phyloP scores from a whole-genome alignment of 192 early-diverging fungal genomes.

The Coemansia erecta region DNA sequence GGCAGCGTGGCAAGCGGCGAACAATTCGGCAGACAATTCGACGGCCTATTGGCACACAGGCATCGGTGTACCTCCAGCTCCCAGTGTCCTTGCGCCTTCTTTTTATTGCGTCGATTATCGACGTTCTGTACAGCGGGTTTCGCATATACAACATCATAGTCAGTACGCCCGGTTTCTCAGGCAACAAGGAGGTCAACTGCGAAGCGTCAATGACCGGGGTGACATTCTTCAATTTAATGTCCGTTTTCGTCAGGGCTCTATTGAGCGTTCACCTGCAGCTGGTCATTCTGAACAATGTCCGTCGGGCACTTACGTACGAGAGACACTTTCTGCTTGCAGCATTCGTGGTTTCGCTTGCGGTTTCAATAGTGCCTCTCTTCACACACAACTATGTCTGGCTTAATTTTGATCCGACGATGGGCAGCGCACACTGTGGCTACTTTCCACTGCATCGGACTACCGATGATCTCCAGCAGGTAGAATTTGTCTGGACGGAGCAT shows the following conservation, averaged over 20 bases:
- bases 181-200: slow-evolving; percentile 36
- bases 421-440: slow-evolving; percentile 42
- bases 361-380: slow-evolving; percentile 28
- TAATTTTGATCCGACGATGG: slow-evolving; percentile 32
- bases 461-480: neutral
- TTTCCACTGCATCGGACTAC: slow-evolving; percentile 31
- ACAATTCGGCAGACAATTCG: slow-evolving; percentile 27
- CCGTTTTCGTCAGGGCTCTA: slow-evolving; percentile 46
- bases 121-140: slow-evolving; percentile 43
- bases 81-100: slow-evolving; percentile 39
- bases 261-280: slow-evolving; percentile 47
- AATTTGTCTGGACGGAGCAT: slow-evolving; percentile 20
- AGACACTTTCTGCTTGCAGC: slow-evolving; percentile 31
- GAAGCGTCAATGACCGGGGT: slow-evolving; percentile 41
- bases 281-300: slow-evolving; percentile 32
- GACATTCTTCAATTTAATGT: slow-evolving; percentile 44
- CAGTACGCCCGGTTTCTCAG: slow-evolving; percentile 33
- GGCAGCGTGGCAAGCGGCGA: slow-evolving; percentile 20
- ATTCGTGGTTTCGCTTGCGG: slow-evolving; percentile 19
- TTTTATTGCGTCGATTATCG: slow-evolving; percentile 45
- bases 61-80: slow-evolving; percentile 41
- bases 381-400: slow-evolving; percentile 48
- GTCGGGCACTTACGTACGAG: slow-evolving; percentile 32
- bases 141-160: slow-evolving; percentile 38
- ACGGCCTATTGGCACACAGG: slow-evolving; percentile 38